phyloP scores from a whole-genome alignment of 305 asterid species.

The Petunia hybrid region DNA sequence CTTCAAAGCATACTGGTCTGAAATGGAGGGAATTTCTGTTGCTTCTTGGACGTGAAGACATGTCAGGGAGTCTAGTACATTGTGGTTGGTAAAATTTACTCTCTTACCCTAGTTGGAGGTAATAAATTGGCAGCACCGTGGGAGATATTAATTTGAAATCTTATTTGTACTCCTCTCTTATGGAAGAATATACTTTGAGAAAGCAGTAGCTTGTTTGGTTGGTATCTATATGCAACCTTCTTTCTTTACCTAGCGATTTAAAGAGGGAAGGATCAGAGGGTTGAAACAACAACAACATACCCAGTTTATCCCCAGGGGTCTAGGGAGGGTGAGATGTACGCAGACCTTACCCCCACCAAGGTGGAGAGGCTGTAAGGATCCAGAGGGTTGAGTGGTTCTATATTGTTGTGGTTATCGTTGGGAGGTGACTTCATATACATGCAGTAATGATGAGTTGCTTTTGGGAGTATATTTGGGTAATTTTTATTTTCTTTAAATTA shows the following conservation, averaged over 20 bases:
- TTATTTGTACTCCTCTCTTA: neutral
- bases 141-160: neutral
- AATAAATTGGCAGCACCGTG: neutral
- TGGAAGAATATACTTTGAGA: neutral
- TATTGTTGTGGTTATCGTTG: neutral
- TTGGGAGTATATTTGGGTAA: neutral
- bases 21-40: conserved; percentile 5
- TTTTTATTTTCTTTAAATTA: neutral
- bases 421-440: neutral
- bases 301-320: too few relatives aligned
- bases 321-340: too few relatives aligned
- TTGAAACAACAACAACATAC: too few relatives aligned
- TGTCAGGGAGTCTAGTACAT: neutral
- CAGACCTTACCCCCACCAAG: too few relatives aligned
- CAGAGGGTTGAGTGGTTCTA: neutral
- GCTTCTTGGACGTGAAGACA: conserved; percentile 12
- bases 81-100: conserved; percentile 1
- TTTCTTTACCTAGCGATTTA: neutral
- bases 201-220: neutral
- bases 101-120: neutral
- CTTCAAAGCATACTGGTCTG: conserved; percentile 19
- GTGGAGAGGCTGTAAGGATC: neutral
- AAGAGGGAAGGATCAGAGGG: too few relatives aligned
- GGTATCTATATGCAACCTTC: neutral
- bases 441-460: neutral